Evolutionary conservation across 2,329 filamentous ascomycete genomes (phyloP), one percentile per base, ranked within the genome.

Genomic region (Aspergillus ruber): DNA sequence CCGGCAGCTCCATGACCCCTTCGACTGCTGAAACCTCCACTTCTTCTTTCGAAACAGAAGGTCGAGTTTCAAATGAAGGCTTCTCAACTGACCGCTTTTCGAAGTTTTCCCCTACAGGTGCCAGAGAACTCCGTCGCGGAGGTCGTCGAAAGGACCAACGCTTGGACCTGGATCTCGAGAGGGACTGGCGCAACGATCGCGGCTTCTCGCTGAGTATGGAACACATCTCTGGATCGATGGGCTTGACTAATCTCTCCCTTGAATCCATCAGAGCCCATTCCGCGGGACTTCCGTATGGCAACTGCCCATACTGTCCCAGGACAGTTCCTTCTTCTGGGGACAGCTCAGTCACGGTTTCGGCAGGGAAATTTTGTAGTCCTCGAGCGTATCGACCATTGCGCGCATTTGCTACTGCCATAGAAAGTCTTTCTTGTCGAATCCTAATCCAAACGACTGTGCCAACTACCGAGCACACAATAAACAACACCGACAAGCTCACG

Each of bases 201-300:
- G 59, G 59, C 44, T 64, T 63, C 25, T 68, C 59, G 3, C 53
- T 52, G 9, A 61, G 40, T 4, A 53, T 50, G 17, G 57, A 56
- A 6, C 50, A 55, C 6, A 54, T 47, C 35, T 63, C 57, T 2
- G 56, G 59, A 18, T 56, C 56, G 7, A 46, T 45, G 1, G 50
- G 41, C 7, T 47, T 56, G 27, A 54, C 42, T 6, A 69, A 45
- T 25, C 55, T 64, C 41, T 69, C 66, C 20, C 58, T 55, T 5
- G 66, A 68, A 3, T 57, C 53, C 15, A 67, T 41, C 13, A 62
- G 51, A 13, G 62, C 64, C 66, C 66, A 68, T 60, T 68, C 66
- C 6, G 48, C 55, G 18, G 65, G 64, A 41, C 59, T 61, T 6
- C 62, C 63, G 43, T 64, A 66, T 15, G 64, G 64, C 10, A 66